Evolutionary conservation across 768 basidiomycete species (phyloP).

Genomic region (Hygrocybe coccinea): DNA sequence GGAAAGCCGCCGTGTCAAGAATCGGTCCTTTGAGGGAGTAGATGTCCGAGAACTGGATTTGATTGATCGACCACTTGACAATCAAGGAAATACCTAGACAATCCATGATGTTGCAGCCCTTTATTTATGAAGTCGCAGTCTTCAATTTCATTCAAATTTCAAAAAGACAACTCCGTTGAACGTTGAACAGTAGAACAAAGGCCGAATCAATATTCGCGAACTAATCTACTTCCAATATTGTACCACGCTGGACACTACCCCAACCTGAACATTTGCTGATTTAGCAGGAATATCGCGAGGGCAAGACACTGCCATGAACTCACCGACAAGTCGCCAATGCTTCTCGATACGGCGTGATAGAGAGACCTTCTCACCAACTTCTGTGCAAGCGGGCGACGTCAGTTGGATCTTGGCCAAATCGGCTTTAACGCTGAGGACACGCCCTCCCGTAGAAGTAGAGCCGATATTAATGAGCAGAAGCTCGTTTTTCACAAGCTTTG

Average conservation of each 20-base stretch:
- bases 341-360: slow-evolving; percentile 92
- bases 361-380: slow-evolving; percentile 97
- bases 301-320: slow-evolving; percentile 31
- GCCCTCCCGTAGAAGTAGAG: slow-evolving; percentile 93
- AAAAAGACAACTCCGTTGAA: not conserved
- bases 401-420: slow-evolving; percentile 93
- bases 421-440: slow-evolving; percentile 89
- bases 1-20: slow-evolving; percentile 63
- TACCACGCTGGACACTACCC: slow-evolving; percentile 84
- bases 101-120: not conserved
- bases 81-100: not conserved
- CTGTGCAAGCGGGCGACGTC: slow-evolving; percentile 92
- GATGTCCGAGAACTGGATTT: slow-evolving; percentile 64
- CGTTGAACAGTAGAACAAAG: too few relatives aligned
- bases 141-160: too few relatives aligned
- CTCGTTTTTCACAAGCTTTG: slow-evolving; percentile 88
- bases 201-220: too few relatives aligned
- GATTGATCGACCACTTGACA: slow-evolving; percentile 24
- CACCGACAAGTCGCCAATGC: slow-evolving; percentile 95
- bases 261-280: slow-evolving; percentile 35
- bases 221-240: slow-evolving; percentile 74
- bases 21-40: slow-evolving; percentile 67
- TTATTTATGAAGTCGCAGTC: not conserved
- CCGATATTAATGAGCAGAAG: slow-evolving; percentile 96
- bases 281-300: not conserved